Conservation (phyloP, 192 early-diverging fungal species). For the Gigaspora rosea region DNA sequence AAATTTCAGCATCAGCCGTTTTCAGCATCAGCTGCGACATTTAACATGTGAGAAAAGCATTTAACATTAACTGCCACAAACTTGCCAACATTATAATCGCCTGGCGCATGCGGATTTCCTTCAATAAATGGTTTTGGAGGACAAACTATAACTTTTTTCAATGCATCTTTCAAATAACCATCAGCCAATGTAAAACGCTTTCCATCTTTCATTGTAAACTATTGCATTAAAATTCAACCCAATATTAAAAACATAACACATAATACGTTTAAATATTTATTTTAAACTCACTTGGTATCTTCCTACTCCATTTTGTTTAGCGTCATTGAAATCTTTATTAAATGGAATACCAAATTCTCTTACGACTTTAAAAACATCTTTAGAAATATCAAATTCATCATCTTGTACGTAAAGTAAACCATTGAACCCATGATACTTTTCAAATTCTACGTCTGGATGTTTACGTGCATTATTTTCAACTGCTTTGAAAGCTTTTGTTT, state of each 20-base stretch:
- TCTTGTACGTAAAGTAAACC: constrained; percentile 4
- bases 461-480: constrained; percentile 14
- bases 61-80: neutral
- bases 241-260: neutral
- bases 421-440: neutral
- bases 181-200: neutral
- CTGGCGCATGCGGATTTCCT: neutral
- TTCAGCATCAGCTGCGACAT: too few relatives aligned
- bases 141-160: neutral
- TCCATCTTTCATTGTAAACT: neutral
- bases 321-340: neutral
- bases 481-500: constrained; percentile 12
- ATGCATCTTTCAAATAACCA: neutral
- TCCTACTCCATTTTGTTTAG: constrained; percentile 8
- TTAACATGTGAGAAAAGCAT: neutral
- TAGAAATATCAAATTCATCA: constrained; percentile 6
- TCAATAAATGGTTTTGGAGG: constrained; percentile 3
- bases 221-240: constrained; percentile 1
- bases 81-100: neutral
- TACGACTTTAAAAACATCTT: neutral
- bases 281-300: neutral
- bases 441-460: neutral
- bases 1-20: too few relatives aligned
- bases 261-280: neutral
- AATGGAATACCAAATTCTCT: neutral